These are phyloP conservation scores for Cyclotella cryptica DNA, from an alignment of 108 stramenopile genomes.

Conservation along the genomic window DNA sequence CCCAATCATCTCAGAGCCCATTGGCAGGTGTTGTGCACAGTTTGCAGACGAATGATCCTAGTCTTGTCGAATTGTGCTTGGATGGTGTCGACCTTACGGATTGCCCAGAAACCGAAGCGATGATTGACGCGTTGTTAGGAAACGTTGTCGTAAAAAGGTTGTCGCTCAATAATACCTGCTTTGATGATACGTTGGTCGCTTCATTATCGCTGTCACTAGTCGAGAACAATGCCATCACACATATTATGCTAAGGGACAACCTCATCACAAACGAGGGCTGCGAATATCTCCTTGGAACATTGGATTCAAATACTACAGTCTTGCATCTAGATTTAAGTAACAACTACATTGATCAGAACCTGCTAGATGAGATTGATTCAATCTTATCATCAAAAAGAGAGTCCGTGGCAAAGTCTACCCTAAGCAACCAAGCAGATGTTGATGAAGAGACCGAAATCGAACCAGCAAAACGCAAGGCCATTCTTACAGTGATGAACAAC, in stretches of 20 bases:
- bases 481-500: too few species aligned
- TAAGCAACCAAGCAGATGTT: background rate
- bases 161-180: slow-evolving; percentile 25
- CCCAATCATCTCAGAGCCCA: slow-evolving; percentile 2
- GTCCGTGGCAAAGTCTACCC: background rate
- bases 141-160: slow-evolving; percentile 23
- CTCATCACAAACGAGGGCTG: slow-evolving; percentile 47
- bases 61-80: slow-evolving; percentile 23
- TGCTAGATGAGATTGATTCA: slow-evolving; percentile 37
- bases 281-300: slow-evolving; percentile 38
- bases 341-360: slow-evolving; percentile 39
- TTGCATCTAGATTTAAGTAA: slow-evolving; percentile 35
- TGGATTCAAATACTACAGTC: slow-evolving; percentile 41
- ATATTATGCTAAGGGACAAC: slow-evolving; percentile 41
- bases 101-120: slow-evolving; percentile 30
- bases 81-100: slow-evolving; percentile 22
- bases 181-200: slow-evolving; percentile 36
- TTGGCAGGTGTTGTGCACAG: slow-evolving; percentile 9
- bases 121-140: slow-evolving; percentile 33
- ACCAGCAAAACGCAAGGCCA: background rate
- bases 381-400: slow-evolving; percentile 10
- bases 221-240: slow-evolving; percentile 33
- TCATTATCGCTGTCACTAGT: slow-evolving; percentile 36
- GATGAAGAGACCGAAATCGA: background rate
- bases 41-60: slow-evolving; percentile 32